These are phyloP conservation scores for Penicillium sp. DNA, from an alignment of 2,329 filamentous ascomycete species.

Conservation along the genomic window DNA sequence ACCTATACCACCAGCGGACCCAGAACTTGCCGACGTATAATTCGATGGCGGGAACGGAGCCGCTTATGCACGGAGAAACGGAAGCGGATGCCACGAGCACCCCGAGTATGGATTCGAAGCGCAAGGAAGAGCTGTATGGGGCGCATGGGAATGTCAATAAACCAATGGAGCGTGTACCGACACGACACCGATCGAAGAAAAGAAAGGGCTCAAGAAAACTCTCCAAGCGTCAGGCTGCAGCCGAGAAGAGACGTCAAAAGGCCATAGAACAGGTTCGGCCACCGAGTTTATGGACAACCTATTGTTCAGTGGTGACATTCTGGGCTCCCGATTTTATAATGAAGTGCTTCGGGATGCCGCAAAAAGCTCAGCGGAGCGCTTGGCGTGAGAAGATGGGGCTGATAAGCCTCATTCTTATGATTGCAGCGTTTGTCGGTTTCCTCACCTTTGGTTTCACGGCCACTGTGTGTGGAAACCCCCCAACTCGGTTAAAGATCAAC, in stretches of 20 bases:
- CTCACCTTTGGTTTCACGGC: constrained; percentile 95
- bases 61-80: constrained; percentile 73
- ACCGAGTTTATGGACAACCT: constrained; percentile 91
- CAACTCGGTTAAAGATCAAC: constrained; percentile 78
- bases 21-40: constrained; percentile 89
- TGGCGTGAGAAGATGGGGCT: constrained; percentile 99
- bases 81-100: constrained; percentile 61
- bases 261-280: constrained; percentile 70
- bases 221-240: constrained; percentile 61
- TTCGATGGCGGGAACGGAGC: constrained; percentile 90
- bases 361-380: constrained; percentile 84
- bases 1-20: constrained; percentile 93
- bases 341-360: constrained; percentile 80
- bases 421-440: constrained; percentile 90
- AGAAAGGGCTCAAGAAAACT: constrained; percentile 70
- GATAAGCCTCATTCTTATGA: constrained; percentile 87
- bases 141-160: constrained; percentile 43
- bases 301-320: constrained; percentile 92
- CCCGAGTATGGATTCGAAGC: constrained; percentile 65
- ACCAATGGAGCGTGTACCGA: constrained; percentile 50
- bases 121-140: constrained; percentile 42
- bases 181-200: constrained; percentile 48
- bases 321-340: constrained; percentile 89
- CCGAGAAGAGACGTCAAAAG: constrained; percentile 65
- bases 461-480: constrained; percentile 77